A percentile compares a stretch with the other conserved stretches of the same genome.
These are phyloP conservation scores for Lantana camara DNA, from an alignment of 257 asterid genomes.

Conservation along the genomic window DNA sequence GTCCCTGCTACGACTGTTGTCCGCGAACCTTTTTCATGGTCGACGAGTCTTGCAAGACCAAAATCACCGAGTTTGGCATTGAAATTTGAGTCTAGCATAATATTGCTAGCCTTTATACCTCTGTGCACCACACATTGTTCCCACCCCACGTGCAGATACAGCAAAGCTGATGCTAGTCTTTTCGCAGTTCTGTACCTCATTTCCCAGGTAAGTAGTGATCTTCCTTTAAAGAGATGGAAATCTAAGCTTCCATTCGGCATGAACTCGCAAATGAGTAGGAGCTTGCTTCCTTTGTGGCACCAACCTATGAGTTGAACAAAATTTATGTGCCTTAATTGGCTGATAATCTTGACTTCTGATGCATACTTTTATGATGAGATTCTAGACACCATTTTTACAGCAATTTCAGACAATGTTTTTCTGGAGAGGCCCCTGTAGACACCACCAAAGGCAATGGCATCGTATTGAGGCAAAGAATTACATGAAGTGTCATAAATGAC, in stretches of 20 bases:
- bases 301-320: slow-evolving; percentile 40
- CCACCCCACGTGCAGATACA: slow-evolving; percentile 47
- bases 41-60: slow-evolving; percentile 52
- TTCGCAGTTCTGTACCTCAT: slow-evolving; percentile 38
- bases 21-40: slow-evolving; percentile 30
- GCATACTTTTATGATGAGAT: too few relatives aligned
- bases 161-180: slow-evolving; percentile 45
- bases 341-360: slow-evolving; percentile 42
- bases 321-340: slow-evolving; percentile 36
- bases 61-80: slow-evolving; percentile 52
- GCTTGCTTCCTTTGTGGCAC: slow-evolving; percentile 35
- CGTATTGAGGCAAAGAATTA: too few relatives aligned
- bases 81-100: slow-evolving; percentile 49
- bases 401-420: too few relatives aligned
- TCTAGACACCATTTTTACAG: too few relatives aligned
- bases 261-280: slow-evolving; percentile 39
- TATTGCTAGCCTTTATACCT: slow-evolving; percentile 45
- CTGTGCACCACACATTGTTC: slow-evolving; percentile 38
- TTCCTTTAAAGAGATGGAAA: slow-evolving; percentile 21
- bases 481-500: too few relatives aligned
- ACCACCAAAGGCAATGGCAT: too few relatives aligned
- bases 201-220: slow-evolving; percentile 22
- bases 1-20: slow-evolving; percentile 18
- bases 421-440: too few relatives aligned
- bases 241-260: too few relatives aligned